These are phyloP conservation scores for Mortierella sp. DNA, from an alignment of 371 early-diverging fungal genomes.

Conservation along the genomic window DNA sequence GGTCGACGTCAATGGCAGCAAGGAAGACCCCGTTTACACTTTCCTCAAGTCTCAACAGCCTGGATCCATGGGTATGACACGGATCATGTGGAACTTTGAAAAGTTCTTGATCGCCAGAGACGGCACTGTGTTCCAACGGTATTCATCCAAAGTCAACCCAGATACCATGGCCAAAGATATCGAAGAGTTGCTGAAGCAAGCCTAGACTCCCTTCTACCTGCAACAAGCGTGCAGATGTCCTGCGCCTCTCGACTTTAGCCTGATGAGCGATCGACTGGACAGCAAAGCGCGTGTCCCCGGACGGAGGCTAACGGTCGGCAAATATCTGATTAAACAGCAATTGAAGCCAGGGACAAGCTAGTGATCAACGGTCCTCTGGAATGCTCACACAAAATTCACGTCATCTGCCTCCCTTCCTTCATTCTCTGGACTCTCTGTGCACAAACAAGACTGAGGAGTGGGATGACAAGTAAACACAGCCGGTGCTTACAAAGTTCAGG, in stretches of 20 bases:
- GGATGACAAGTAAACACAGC: too few relatives aligned
- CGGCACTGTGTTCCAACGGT: slow-evolving; percentile 76
- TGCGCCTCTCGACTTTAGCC: background rate
- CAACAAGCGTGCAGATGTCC: background rate
- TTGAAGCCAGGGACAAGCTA: too few relatives aligned
- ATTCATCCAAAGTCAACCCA: slow-evolving; percentile 67
- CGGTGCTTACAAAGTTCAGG: too few relatives aligned
- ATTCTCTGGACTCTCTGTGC: too few relatives aligned
- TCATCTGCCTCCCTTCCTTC: too few relatives aligned
- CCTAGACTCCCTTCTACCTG: background rate
- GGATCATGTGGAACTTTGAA: slow-evolving; percentile 85
- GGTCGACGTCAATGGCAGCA: slow-evolving; percentile 86
- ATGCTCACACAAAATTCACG: too few relatives aligned
- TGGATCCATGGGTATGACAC: slow-evolving; percentile 66
- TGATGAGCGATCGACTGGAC: too few relatives aligned
- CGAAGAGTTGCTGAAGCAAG: slow-evolving; percentile 55
- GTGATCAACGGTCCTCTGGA: too few relatives aligned
- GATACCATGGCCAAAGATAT: slow-evolving; percentile 63
- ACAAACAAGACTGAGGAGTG: too few relatives aligned
- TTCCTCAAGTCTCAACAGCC: slow-evolving; percentile 75
- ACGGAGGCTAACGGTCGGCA: too few relatives aligned
- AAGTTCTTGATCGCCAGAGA: slow-evolving; percentile 81
- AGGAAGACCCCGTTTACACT: slow-evolving; percentile 78
- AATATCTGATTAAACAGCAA: too few relatives aligned
- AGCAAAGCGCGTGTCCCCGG: too few relatives aligned